A percentile compares a stretch with the other conserved stretches of the same genome.
phyloP scores from a whole-genome alignment of 257 asterid genomes.

The Asclepias syriaca region DNA sequence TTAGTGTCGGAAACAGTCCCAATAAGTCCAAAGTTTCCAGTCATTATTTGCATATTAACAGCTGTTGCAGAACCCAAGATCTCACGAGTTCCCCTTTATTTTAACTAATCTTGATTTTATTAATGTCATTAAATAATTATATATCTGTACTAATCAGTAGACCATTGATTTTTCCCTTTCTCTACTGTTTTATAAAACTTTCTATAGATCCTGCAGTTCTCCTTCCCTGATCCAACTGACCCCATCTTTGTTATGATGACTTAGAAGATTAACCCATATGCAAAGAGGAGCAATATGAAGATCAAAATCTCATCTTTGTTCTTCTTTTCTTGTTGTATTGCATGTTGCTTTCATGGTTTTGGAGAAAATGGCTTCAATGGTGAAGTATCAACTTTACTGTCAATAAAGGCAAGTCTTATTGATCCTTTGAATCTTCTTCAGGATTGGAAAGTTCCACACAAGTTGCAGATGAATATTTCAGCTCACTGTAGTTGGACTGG shows the following conservation, averaged over 20 bases:
- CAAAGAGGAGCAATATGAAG: conserved; percentile 33
- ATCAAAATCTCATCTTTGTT: conserved; percentile 22
- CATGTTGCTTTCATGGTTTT: conserved; percentile 16
- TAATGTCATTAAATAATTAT: conserved; percentile 14
- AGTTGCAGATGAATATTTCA: conserved; percentile 15
- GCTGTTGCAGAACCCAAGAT: conserved; percentile 73
- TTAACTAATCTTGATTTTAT: conserved; percentile 26
- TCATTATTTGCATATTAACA: conserved; percentile 37
- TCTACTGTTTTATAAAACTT: conserved; percentile 1
- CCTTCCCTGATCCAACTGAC: conserved; percentile 25
- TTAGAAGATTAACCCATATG: conserved; percentile 7
- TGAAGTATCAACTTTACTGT: conserved; percentile 41
- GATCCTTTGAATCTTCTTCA: conserved; percentile 54
- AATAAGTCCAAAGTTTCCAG: conserved; percentile 52
- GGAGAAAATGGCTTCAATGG: conserved; percentile 17
- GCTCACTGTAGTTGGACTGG: conserved; percentile 65
- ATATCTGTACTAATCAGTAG: conserved; percentile 22
- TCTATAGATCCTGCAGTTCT: conserved; percentile 6
- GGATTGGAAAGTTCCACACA: conserved; percentile 45
- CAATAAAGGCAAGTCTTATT: conserved; percentile 42
- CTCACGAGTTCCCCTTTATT: conserved; percentile 41
- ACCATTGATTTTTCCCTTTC: conserved; percentile 23
- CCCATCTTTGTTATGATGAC: conserved; percentile 21
- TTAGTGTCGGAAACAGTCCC: conserved; percentile 51
- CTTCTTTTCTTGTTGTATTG: conserved; percentile 22